phyloP scores from a whole-genome alignment of 2,329 filamentous ascomycete species.

The Fonsecaea pedrosoi region DNA sequence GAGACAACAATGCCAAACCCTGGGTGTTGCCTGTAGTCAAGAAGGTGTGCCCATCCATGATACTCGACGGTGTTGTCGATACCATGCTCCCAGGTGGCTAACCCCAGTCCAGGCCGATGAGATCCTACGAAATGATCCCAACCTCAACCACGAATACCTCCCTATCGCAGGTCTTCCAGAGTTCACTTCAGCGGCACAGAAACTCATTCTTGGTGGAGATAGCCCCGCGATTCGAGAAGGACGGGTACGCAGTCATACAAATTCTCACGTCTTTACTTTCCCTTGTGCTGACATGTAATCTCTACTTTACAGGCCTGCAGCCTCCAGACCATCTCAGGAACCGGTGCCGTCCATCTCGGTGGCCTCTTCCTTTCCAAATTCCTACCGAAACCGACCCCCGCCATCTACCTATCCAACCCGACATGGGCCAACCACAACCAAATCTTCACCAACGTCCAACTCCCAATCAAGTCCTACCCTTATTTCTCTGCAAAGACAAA shows the following conservation, averaged over 20 bases:
- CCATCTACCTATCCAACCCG: constrained; percentile 89
- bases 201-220: constrained; percentile 80
- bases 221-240: constrained; percentile 85
- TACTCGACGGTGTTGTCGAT: background rate
- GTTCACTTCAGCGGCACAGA: constrained; percentile 88
- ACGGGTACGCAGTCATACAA: constrained; percentile 59
- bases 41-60: constrained; percentile 67
- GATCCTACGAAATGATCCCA: constrained; percentile 83
- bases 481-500: constrained; percentile 92
- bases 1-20: constrained; percentile 93
- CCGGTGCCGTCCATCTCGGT: constrained; percentile 91
- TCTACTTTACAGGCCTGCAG: constrained; percentile 63
- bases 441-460: constrained; percentile 90
- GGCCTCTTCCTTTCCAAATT: constrained; percentile 93
- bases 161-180: constrained; percentile 87
- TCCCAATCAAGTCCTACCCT: constrained; percentile 81
- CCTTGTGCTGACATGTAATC: constrained; percentile 10
- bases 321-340: constrained; percentile 95
- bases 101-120: constrained; percentile 75
- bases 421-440: constrained; percentile 99
- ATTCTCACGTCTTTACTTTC: background rate
- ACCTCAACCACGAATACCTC: constrained; percentile 97
- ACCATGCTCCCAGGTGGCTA: constrained; percentile 3
- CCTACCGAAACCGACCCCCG: constrained; percentile 70
- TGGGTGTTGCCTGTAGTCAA: constrained; percentile 97